Evolutionary conservation across 176 grass and related monocot species (phyloP), one percentile per base, ranked within the genome.

Genomic region (Olyra latifolia): DNA sequence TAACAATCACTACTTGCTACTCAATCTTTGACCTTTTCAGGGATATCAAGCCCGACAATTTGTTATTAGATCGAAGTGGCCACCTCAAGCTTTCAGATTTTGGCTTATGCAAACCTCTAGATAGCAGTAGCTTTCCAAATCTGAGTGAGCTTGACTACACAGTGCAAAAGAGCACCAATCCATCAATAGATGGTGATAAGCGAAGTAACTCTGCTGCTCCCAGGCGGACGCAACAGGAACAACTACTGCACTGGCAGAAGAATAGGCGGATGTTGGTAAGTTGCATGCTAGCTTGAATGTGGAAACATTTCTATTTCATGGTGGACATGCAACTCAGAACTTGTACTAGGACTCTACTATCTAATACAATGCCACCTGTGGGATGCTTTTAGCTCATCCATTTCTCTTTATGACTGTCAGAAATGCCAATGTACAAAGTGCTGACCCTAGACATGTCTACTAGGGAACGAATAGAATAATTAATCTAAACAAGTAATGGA

Each of bases 51-150:
- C 95, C 95, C 20, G 95, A 98, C 27, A 98, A 98, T 86, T 84
- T 98, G 64, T 89, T 98, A 80, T 87, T 98, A 88, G 95, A 98
- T 30, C 86, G 66, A 80, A 86, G 84, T 80, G 95, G 95, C 9
- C 92, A 98, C 74, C 86, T 98, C 76, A 98, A 98, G 79, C 89
- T 98, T 80, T 98, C 95, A 52, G 95, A 98, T 89, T 98, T 98
- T 78, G 92, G 92, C 23, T 82, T 98, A 88, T 98, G 95, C 81
- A 98, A 98, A 80, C 90, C 95, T 79, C 83, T 98, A 60, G 95
- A 98, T 69, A 91, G 92, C 63, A 95, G 88, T 60, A 88, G 86
- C 58, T 95, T 98, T 68, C 92, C 92, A 83, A 95, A 89, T 65
- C 78, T 98, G 22, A 89, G 83, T 30, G 92, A 98, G 16, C 83